Conservation (phyloP, 129 eudicot genomes). For the Glebionis coronaria region DNA sequence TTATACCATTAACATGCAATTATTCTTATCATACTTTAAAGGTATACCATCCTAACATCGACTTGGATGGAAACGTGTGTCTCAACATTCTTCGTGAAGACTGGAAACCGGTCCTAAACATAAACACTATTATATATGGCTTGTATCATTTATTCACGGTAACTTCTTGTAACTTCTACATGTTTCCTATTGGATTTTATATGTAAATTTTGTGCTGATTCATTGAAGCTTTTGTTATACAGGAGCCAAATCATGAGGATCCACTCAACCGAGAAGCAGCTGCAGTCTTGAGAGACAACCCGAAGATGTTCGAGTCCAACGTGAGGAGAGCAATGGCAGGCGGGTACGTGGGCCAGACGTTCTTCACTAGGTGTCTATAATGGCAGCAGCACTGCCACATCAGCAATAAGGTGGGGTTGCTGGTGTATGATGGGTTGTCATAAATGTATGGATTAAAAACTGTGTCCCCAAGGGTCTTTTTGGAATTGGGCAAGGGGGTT, state of each 20-base stretch:
- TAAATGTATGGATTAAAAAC: slow-evolving; percentile 29
- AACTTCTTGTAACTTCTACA: slow-evolving; percentile 6
- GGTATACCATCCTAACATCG: slow-evolving; percentile 89
- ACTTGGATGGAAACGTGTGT: slow-evolving; percentile 92
- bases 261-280: slow-evolving; percentile 87
- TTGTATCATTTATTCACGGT: slow-evolving; percentile 93
- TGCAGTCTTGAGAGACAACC: slow-evolving; percentile 77
- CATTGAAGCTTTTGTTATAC: not conserved
- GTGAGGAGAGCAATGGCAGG: slow-evolving; percentile 86
- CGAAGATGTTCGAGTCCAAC: slow-evolving; percentile 68
- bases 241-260: slow-evolving; percentile 89
- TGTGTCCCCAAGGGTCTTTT: slow-evolving; percentile 24
- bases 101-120: slow-evolving; percentile 96
- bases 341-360: slow-evolving; percentile 69
- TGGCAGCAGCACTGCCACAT: slow-evolving; percentile 11
- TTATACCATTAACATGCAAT: slow-evolving; percentile 1
- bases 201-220: not conserved
- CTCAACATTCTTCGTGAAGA: slow-evolving; percentile 98
- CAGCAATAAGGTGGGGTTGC: slow-evolving; percentile 19
- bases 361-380: slow-evolving; percentile 60
- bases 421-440: slow-evolving; percentile 27
- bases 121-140: slow-evolving; percentile 89
- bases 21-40: slow-evolving; percentile 11
- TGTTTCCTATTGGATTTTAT: not conserved
- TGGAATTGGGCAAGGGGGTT: slow-evolving; percentile 21